These are phyloP conservation scores for Pelargonium citronellum DNA, from an alignment of 441 rosid genomes.

Conservation along the genomic window DNA sequence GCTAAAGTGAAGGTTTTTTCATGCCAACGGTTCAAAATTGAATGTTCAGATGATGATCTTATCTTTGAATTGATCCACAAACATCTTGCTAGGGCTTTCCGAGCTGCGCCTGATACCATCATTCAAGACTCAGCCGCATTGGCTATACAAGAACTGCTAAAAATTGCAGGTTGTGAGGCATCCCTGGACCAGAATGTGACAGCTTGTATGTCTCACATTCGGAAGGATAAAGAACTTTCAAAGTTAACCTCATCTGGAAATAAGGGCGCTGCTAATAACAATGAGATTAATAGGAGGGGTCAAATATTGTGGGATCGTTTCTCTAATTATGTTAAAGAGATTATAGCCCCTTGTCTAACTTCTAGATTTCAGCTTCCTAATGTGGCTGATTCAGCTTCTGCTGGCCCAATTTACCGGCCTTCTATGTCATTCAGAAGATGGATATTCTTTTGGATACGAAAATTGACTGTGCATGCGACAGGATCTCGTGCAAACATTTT, in stretches of 20 bases:
- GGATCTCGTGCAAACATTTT: conserved; percentile 89
- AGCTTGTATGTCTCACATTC: conserved; percentile 34
- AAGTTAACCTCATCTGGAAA: conserved; percentile 30
- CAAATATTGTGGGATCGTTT: conserved; percentile 91
- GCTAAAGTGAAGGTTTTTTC: conserved; percentile 80
- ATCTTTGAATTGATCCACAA: conserved; percentile 95
- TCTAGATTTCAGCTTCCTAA: conserved; percentile 96
- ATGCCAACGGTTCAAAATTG: conserved; percentile 86
- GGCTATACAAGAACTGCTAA: conserved; percentile 94
- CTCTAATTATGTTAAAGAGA: conserved; percentile 91
- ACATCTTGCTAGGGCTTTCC: conserved; percentile 94
- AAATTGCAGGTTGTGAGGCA: conserved; percentile 98
- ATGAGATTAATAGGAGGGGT: conserved; percentile 64
- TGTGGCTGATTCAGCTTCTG: conserved; percentile 62
- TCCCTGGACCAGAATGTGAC: conserved; percentile 71
- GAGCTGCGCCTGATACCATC: conserved; percentile 95
- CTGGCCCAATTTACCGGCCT: conserved; percentile 83
- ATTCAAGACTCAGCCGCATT: conserved; percentile 98
- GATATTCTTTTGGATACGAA: conserved; percentile 84
- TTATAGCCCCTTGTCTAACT: conserved; percentile 95
- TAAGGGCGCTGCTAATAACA: conserved; percentile 32
- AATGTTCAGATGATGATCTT: conserved; percentile 99
- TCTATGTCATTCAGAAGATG: conserved; percentile 98
- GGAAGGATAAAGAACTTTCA: conserved; percentile 36
- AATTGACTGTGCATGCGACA: conserved; percentile 80